phyloP scores from a whole-genome alignment of 176 grass and related monocot genomes.

The Aegilops longissima region DNA sequence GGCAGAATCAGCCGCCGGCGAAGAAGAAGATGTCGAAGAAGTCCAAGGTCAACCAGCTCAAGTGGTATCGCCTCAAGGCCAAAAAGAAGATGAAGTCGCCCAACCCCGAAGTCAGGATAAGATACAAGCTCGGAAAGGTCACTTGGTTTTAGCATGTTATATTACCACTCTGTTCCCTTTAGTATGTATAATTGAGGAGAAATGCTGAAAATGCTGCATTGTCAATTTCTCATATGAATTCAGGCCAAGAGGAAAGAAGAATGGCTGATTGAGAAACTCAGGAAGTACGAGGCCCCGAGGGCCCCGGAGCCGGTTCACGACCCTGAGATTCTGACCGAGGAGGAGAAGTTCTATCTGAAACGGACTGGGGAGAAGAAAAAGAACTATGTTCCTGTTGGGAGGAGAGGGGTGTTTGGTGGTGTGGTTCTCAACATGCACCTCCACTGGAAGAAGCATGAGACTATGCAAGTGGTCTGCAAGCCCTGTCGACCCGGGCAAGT shows the following conservation, averaged over 20 bases:
- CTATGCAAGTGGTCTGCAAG: constrained; percentile 66
- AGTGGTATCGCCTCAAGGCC: constrained; percentile 76
- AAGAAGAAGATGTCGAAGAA: constrained; percentile 76
- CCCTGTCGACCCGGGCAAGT: constrained; percentile 69
- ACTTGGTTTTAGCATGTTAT: background rate
- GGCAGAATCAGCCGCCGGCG: background rate
- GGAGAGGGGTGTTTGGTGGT: constrained; percentile 78
- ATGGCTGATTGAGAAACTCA: constrained; percentile 81
- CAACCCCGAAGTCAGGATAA: constrained; percentile 79
- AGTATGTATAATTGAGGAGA: background rate
- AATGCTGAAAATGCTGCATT: background rate
- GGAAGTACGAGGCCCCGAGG: constrained; percentile 62
- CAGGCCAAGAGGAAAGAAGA: constrained; percentile 84
- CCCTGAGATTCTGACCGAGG: constrained; percentile 73
- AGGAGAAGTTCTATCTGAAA: constrained; percentile 70
- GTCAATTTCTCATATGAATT: background rate
- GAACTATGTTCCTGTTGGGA: constrained; percentile 67
- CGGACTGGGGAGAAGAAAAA: constrained; percentile 74
- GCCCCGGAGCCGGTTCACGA: constrained; percentile 46
- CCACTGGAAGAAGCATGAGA: constrained; percentile 87
- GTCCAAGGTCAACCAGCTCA: constrained; percentile 73
- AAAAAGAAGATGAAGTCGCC: constrained; percentile 85
- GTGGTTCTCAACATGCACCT: constrained; percentile 90
- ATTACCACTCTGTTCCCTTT: background rate
- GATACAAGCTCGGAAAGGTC: constrained; percentile 70